Evolutionary conservation across 2,329 filamentous ascomycete genomes (phyloP).

Genomic region (Blastomyces parvus): DNA sequence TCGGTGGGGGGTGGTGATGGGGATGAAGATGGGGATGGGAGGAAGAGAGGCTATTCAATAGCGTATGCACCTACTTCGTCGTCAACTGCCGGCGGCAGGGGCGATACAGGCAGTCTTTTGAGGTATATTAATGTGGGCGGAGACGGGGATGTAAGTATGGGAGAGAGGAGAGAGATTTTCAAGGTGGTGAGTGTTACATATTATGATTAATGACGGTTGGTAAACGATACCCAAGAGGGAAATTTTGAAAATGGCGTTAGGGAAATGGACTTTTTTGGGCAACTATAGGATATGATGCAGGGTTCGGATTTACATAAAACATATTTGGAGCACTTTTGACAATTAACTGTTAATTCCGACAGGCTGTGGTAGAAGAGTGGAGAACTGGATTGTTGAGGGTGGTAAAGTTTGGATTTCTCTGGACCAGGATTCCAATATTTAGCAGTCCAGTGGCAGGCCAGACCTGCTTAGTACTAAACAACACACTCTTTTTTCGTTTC

Average conservation of each 20-base stretch:
- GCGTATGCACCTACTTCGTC: neutral
- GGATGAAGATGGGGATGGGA: slow-evolving; percentile 3
- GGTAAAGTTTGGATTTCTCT: neutral
- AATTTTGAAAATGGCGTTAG: neutral
- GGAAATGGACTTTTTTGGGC: neutral
- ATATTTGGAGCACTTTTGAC: neutral
- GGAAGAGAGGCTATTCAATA: slow-evolving; percentile 11
- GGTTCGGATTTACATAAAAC: neutral
- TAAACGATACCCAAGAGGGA: neutral
- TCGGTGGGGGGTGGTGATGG: neutral
- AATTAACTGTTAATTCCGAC: neutral
- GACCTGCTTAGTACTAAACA: neutral
- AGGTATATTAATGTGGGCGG: slow-evolving; percentile 10
- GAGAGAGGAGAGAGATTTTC: slow-evolving; percentile 8
- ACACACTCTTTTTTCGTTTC: neutral
- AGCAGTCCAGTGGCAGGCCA: neutral
- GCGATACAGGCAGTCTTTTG: neutral
- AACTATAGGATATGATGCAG: neutral
- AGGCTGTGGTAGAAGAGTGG: neutral
- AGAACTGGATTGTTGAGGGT: neutral
- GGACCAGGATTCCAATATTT: neutral
- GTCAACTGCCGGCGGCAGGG: neutral
- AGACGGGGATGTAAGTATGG: slow-evolving; percentile 8
- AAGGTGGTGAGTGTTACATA: slow-evolving; percentile 17
- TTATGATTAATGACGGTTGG: slow-evolving; percentile 12